phyloP scores from a whole-genome alignment of 1,284 basidiomycete genomes.

The Ustilago crameri region DNA sequence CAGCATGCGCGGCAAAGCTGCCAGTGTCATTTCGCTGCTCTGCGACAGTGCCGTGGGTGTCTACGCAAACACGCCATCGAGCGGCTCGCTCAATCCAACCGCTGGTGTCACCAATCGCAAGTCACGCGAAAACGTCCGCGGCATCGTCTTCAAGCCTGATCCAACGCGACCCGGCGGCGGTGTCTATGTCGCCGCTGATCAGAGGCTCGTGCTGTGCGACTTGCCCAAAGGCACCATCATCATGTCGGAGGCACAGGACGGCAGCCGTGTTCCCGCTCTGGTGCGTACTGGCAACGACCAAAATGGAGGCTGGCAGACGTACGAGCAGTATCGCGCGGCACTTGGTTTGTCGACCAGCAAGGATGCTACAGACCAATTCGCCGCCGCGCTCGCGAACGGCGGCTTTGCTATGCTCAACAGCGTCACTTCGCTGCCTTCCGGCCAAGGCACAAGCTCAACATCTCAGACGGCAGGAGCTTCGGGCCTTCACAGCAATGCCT shows the following conservation, averaged over 20 bases:
- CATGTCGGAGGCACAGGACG: conserved; percentile 70
- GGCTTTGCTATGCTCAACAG: conserved; percentile 42
- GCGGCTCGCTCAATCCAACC: conserved; percentile 69
- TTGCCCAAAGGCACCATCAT: conserved; percentile 77
- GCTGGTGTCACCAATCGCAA: conserved; percentile 69
- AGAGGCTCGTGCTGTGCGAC: conserved; percentile 73
- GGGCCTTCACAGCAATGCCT: conserved; percentile 5
- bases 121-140: conserved; percentile 69
- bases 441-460: not conserved
- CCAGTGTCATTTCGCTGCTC: conserved; percentile 87
- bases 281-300: conserved; percentile 51
- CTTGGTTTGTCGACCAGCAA: conserved; percentile 28
- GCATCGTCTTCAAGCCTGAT: conserved; percentile 75
- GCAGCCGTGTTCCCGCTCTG: conserved; percentile 49
- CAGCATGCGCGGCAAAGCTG: conserved; percentile 81
- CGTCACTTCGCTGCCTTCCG: conserved; percentile 7
- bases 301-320: conserved; percentile 56
- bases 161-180: conserved; percentile 79
- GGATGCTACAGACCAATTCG: conserved; percentile 24
- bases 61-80: conserved; percentile 58
- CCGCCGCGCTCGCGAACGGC: conserved; percentile 33
- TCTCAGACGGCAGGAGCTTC: conserved; percentile 5
- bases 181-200: conserved; percentile 77
- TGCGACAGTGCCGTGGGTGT: conserved; percentile 75
- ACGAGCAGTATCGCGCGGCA: conserved; percentile 60